These are phyloP conservation scores for Xanthoceras sorbifolium DNA, from an alignment of 345 rosid species.

Conservation along the genomic window DNA sequence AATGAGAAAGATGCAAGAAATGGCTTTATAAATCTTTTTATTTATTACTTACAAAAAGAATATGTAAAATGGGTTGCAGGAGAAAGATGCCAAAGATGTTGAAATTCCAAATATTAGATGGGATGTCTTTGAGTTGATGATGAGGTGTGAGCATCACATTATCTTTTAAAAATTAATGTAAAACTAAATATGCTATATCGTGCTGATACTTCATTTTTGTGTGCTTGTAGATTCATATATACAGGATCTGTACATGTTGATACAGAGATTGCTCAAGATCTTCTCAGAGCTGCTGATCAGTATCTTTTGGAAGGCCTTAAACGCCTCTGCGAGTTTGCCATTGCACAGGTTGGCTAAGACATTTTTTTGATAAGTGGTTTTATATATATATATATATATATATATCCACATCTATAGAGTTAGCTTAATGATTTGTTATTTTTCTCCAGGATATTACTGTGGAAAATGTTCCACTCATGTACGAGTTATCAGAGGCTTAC, in stretches of 20 bases:
- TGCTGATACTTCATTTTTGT: slow-evolving; percentile 10
- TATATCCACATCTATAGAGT: background rate
- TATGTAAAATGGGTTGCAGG: slow-evolving; percentile 42
- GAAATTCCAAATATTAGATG: slow-evolving; percentile 78
- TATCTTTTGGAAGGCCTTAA: slow-evolving; percentile 75
- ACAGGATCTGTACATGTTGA: slow-evolving; percentile 58
- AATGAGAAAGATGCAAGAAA: background rate
- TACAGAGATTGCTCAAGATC: slow-evolving; percentile 59
- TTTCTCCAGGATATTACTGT: slow-evolving; percentile 48
- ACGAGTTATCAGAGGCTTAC: slow-evolving; percentile 65
- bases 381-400: background rate
- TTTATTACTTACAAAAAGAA: background rate
- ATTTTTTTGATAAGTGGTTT: background rate
- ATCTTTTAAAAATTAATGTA: background rate
- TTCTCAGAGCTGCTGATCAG: slow-evolving; percentile 83
- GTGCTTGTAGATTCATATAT: slow-evolving; percentile 59
- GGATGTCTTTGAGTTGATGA: slow-evolving; percentile 79
- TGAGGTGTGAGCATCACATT: slow-evolving; percentile 43
- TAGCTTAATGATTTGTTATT: slow-evolving; percentile 12
- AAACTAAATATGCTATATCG: background rate
- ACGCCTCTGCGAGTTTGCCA: slow-evolving; percentile 65
- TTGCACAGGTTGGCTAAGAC: slow-evolving; percentile 55
- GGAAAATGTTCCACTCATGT: slow-evolving; percentile 61
- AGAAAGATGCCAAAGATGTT: slow-evolving; percentile 64
- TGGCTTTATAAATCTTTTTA: background rate